A percentile compares a stretch with the other conserved stretches of the same genome.
Conservation (phyloP, 805 yeast genomes). For the Cyberlindnera xylosilytica region DNA sequence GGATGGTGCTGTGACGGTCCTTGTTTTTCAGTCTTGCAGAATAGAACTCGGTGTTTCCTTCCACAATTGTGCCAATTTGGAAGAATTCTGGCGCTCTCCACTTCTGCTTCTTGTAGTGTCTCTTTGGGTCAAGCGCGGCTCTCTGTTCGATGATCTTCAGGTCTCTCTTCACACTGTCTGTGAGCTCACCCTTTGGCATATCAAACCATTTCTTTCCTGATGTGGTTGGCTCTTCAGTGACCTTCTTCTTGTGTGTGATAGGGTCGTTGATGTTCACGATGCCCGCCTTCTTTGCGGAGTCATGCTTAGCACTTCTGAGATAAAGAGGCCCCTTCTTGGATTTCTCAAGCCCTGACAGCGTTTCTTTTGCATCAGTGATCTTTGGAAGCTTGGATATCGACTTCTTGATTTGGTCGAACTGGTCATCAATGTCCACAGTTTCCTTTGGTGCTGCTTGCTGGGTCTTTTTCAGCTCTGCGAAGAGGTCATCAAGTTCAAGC, state of each 20-base stretch:
- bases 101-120: slow-evolving; percentile 87
- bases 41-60: slow-evolving; percentile 76
- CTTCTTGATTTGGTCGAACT: slow-evolving; percentile 35
- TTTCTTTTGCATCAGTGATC: slow-evolving; percentile 24
- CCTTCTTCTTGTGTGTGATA: slow-evolving; percentile 27
- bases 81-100: slow-evolving; percentile 77
- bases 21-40: slow-evolving; percentile 62
- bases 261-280: slow-evolving; percentile 46
- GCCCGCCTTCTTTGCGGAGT: slow-evolving; percentile 16
- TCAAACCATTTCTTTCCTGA: slow-evolving; percentile 75
- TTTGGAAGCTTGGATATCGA: slow-evolving; percentile 39
- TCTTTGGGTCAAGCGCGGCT: slow-evolving; percentile 89
- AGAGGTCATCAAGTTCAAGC: slow-evolving; percentile 33
- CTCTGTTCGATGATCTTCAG: slow-evolving; percentile 77
- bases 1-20: slow-evolving; percentile 73
- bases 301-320: slow-evolving; percentile 7
- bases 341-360: slow-evolving; percentile 25
- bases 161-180: slow-evolving; percentile 73
- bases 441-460: slow-evolving; percentile 8
- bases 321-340: slow-evolving; percentile 5
- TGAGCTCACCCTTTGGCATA: slow-evolving; percentile 72
- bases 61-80: slow-evolving; percentile 85
- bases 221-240: slow-evolving; percentile 18
- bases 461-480: slow-evolving; percentile 26
- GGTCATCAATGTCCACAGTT: slow-evolving; percentile 22